phyloP scores from a whole-genome alignment of 2,329 filamentous ascomycete species.

The Ambrosiella beaveri region DNA sequence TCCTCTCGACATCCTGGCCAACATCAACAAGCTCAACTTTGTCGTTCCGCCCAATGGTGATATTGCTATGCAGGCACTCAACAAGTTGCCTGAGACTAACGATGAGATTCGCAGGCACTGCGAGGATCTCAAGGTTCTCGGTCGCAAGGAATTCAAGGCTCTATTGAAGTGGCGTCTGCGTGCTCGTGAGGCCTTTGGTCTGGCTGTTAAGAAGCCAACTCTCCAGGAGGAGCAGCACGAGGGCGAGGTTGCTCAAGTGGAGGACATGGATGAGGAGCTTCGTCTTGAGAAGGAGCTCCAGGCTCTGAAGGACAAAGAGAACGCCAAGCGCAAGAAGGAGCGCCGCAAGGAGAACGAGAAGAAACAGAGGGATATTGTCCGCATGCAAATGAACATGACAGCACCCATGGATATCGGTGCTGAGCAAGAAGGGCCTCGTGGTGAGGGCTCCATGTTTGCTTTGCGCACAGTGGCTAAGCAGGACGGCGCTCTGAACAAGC shows the following conservation, averaged over 20 bases:
- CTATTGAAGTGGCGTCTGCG: slow-evolving; percentile 79
- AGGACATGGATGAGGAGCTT: slow-evolving; percentile 87
- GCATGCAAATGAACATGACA: slow-evolving; percentile 94
- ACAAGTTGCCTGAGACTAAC: slow-evolving; percentile 75
- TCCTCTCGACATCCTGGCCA: slow-evolving; percentile 80
- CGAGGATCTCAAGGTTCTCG: slow-evolving; percentile 71
- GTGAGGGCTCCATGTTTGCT: slow-evolving; percentile 71
- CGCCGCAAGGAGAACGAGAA: slow-evolving; percentile 77
- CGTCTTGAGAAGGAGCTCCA: slow-evolving; percentile 78
- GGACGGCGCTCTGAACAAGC: slow-evolving; percentile 35
- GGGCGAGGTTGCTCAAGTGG: slow-evolving; percentile 67
- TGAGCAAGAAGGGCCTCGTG: slow-evolving; percentile 64
- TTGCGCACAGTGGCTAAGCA: slow-evolving; percentile 68
- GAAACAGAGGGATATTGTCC: slow-evolving; percentile 86
- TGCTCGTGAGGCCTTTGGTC: slow-evolving; percentile 78
- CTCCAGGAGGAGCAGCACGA: slow-evolving; percentile 25
- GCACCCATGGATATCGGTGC: slow-evolving; percentile 90
- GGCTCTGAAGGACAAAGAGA: slow-evolving; percentile 62
- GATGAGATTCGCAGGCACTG: slow-evolving; percentile 65
- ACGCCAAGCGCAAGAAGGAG: slow-evolving; percentile 61
- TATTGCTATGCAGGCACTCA: slow-evolving; percentile 68
- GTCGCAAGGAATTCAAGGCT: slow-evolving; percentile 84
- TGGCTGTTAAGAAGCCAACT: slow-evolving; percentile 53
- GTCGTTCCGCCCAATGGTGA: slow-evolving; percentile 65
- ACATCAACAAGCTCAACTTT: slow-evolving; percentile 70